Evolutionary conservation across 2,329 filamentous ascomycete genomes (phyloP).

Genomic region (Pezicula neosporulosa): DNA sequence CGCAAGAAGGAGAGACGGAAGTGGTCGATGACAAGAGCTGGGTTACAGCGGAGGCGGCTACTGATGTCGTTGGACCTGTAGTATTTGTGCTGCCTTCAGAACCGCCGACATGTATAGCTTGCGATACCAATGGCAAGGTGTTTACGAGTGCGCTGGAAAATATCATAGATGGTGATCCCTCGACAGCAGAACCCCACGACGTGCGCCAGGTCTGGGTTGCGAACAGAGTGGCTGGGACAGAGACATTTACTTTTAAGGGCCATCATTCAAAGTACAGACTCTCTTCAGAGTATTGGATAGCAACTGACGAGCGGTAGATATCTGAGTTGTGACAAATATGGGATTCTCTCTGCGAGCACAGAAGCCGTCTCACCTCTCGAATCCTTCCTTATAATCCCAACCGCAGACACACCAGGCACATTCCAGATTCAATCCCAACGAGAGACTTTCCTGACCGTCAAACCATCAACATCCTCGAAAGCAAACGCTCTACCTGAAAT

Average conservation of each 20-base stretch:
- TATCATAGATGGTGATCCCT: slow-evolving; percentile 75
- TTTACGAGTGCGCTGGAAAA: slow-evolving; percentile 84
- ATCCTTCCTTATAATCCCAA: slow-evolving; percentile 67
- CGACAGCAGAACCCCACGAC: slow-evolving; percentile 91
- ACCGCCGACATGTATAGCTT: slow-evolving; percentile 71
- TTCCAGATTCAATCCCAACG: slow-evolving; percentile 73
- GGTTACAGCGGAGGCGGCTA: slow-evolving; percentile 75
- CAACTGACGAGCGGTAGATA: slow-evolving; percentile 50
- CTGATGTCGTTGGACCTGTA: slow-evolving; percentile 77
- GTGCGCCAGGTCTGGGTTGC: slow-evolving; percentile 95
- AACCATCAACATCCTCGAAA: slow-evolving; percentile 46
- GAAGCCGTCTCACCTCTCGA: slow-evolving; percentile 84
- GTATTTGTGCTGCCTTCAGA: slow-evolving; percentile 78
- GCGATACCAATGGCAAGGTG: slow-evolving; percentile 82
- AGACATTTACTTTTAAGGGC: slow-evolving; percentile 81
- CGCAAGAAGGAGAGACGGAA: slow-evolving; percentile 11
- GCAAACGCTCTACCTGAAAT: slow-evolving; percentile 56
- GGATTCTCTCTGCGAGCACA: slow-evolving; percentile 70
- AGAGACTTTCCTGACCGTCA: slow-evolving; percentile 66
- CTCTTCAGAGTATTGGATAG: neutral
- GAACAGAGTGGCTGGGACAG: slow-evolving; percentile 77
- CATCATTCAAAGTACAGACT: slow-evolving; percentile 71
- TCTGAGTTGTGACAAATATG: slow-evolving; percentile 80
- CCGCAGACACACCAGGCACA: slow-evolving; percentile 62
- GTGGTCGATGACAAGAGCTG: slow-evolving; percentile 72